Evolutionary conservation across 176 grass and related monocot species (phyloP).

Genomic region (Oryza glumipatula): DNA sequence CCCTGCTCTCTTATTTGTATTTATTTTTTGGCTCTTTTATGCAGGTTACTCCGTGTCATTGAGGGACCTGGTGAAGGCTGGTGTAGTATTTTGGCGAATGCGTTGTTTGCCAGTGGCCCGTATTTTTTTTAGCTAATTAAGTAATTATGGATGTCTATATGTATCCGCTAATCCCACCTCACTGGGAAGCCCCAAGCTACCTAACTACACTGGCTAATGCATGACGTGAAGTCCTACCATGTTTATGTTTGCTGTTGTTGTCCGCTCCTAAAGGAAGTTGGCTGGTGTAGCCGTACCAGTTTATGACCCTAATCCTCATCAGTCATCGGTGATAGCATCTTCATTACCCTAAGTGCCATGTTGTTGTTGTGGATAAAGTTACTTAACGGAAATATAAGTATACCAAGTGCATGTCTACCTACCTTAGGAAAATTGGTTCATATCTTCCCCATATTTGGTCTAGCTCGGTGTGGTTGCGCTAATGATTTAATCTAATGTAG

Average conservation of each 20-base stretch:
- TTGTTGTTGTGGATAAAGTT: too few relatives aligned
- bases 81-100: constrained; percentile 15
- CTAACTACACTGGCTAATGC: background rate
- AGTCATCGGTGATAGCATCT: too few relatives aligned
- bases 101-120: constrained; percentile 8
- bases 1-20: background rate
- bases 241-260: background rate
- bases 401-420: too few relatives aligned
- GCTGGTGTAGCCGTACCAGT: background rate
- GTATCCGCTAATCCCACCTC: background rate
- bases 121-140: background rate
- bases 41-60: background rate
- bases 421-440: too few relatives aligned
- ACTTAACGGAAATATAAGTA: too few relatives aligned
- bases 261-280: background rate
- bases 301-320: too few relatives aligned
- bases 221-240: background rate
- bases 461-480: too few relatives aligned
- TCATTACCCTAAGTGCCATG: too few relatives aligned
- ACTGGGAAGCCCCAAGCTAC: too few relatives aligned
- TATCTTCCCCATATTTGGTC: too few relatives aligned
- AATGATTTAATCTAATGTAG: too few relatives aligned
- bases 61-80: background rate
- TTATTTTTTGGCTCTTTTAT: constrained; percentile 11
- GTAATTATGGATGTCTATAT: background rate